Conservation (phyloP, 495 filamentous ascomycete genomes). For the Lasiosphaeria ovina region DNA sequence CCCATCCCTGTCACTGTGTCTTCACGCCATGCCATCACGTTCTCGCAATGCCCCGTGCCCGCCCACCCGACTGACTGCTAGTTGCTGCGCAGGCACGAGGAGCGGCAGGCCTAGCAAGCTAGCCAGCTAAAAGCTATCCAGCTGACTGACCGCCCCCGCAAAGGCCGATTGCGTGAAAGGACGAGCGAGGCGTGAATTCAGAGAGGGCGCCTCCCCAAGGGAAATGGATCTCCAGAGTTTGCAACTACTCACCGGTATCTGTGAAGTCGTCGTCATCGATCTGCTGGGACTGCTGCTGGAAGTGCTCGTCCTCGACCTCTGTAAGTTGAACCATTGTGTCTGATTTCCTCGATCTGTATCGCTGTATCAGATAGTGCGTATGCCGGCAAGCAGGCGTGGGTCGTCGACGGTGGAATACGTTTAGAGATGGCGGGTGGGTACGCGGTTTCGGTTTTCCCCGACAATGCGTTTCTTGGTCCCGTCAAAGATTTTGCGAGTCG, state of each 20-base stretch:
- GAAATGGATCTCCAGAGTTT: too few species aligned
- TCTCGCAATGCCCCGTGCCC: too few species aligned
- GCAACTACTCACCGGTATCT: constrained; percentile 70
- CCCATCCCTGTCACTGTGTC: too few species aligned
- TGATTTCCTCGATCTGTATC: constrained; percentile 18
- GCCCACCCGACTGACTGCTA: too few species aligned
- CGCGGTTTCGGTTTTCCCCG: too few species aligned
- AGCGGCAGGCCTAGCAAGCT: neutral
- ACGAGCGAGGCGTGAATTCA: neutral
- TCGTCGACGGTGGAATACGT: too few species aligned
- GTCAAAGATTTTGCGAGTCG: neutral
- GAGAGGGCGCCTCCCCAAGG: too few species aligned
- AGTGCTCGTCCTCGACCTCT: constrained; percentile 95
- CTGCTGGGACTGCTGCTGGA: constrained; percentile 65
- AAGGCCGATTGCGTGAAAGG: neutral
- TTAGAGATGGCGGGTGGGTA: too few species aligned
- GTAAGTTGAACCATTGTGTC: constrained; percentile 90
- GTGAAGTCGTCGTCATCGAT: constrained; percentile 82
- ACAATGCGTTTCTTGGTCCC: neutral
- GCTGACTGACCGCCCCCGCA: too few species aligned
- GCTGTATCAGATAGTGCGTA: neutral
- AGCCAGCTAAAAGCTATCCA: neutral
- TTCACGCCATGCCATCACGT: too few species aligned
- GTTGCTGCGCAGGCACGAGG: neutral
- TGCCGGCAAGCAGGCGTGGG: neutral